A percentile compares a stretch with the other conserved stretches of the same genome.
phyloP scores from a whole-genome alignment of 2,329 filamentous ascomycete genomes.

The Fusarium zealandicum region DNA sequence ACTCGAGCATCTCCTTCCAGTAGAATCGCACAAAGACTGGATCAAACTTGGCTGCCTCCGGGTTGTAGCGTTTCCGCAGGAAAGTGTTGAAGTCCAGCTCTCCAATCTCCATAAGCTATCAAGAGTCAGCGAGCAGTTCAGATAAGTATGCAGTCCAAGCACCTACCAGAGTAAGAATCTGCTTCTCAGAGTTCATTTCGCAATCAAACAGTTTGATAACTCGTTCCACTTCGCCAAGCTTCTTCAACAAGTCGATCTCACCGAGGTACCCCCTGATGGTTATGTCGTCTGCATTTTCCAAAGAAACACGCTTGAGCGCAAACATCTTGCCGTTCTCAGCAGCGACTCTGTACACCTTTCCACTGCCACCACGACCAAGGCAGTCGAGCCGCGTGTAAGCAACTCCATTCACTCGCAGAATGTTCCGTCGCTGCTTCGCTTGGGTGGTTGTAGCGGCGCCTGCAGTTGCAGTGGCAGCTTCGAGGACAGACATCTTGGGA shows the following conservation, averaged over 20 bases:
- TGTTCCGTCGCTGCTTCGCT: constrained; percentile 76
- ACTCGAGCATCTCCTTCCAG: constrained; percentile 99
- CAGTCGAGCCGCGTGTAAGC: constrained; percentile 89
- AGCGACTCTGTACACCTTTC: constrained; percentile 94
- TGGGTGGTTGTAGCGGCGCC: constrained; percentile 81
- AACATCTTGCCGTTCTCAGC: constrained; percentile 97
- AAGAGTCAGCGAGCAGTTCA: constrained; percentile 29
- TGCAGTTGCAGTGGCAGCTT: constrained; percentile 84
- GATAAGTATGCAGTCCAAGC: neutral
- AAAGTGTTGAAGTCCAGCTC: constrained; percentile 92
- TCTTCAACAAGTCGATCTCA: constrained; percentile 89
- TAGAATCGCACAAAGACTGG: constrained; percentile 93
- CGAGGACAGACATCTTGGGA: constrained; percentile 96
- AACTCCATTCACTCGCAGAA: constrained; percentile 89
- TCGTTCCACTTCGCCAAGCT: constrained; percentile 82
- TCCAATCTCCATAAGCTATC: constrained; percentile 92
- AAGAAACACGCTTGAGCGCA: constrained; percentile 88
- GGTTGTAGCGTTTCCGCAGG: constrained; percentile 74
- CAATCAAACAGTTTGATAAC: constrained; percentile 92
- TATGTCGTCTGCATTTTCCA: constrained; percentile 86
- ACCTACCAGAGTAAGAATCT: constrained; percentile 83
- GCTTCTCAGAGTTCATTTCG: constrained; percentile 92
- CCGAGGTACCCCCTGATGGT: constrained; percentile 90
- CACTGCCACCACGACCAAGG: constrained; percentile 90
- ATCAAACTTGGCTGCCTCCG: constrained; percentile 79